Evolutionary conservation across 768 basidiomycete species (phyloP).

Genomic region (Psilocybe sp.): DNA sequence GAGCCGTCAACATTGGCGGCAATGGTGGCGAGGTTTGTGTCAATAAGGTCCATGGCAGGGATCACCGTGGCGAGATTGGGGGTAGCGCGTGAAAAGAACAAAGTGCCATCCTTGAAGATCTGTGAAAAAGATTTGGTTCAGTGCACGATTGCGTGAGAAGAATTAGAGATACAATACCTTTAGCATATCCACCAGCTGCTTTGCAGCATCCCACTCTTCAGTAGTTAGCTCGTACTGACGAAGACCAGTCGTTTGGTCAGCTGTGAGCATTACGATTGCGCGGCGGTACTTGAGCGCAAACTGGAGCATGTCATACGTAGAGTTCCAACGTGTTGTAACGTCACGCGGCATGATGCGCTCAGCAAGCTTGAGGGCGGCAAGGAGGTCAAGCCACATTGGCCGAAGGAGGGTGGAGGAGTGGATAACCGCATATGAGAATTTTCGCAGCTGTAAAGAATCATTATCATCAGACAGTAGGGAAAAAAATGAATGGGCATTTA

Average conservation of each 20-base stretch:
- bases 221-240: conserved; percentile 14
- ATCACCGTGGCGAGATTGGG: too few relatives aligned
- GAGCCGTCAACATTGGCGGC: too few relatives aligned
- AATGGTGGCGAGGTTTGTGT: too few relatives aligned
- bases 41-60: too few relatives aligned
- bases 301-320: conserved; percentile 28
- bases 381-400: conserved; percentile 13
- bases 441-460: conserved; percentile 17
- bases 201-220: too few relatives aligned
- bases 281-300: conserved; percentile 22
- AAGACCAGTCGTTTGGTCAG: conserved; percentile 10
- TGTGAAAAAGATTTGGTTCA: too few relatives aligned
- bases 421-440: conserved; percentile 18
- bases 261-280: conserved; percentile 21
- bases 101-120: too few relatives aligned
- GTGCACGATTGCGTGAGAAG: too few relatives aligned
- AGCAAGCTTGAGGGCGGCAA: conserved; percentile 11
- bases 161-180: too few relatives aligned
- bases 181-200: too few relatives aligned
- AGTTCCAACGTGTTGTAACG: conserved; percentile 34
- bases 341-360: conserved; percentile 29
- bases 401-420: conserved; percentile 20
- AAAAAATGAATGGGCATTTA: conserved; percentile 9
- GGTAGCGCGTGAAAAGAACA: too few relatives aligned
- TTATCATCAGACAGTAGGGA: conserved; percentile 1